These are phyloP conservation scores for Mytilinidion resinicola DNA, from an alignment of 495 filamentous ascomycete genomes.

Conservation along the genomic window DNA sequence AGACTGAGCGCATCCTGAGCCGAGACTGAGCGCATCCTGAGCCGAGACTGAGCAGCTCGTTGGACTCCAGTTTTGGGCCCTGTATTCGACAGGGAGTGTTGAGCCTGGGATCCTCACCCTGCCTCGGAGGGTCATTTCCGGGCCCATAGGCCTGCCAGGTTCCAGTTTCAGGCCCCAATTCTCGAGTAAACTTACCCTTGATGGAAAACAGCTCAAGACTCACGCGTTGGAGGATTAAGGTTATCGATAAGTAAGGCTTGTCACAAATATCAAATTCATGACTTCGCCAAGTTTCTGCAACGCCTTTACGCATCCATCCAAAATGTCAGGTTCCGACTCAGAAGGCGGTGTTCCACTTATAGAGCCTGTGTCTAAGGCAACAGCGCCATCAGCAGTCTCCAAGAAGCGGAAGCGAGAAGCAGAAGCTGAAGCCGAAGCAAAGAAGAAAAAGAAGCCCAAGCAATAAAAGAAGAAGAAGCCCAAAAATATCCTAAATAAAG, in stretches of 20 bases:
- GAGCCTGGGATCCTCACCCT: no score
- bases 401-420: slow-evolving; percentile 34
- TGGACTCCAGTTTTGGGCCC: no score
- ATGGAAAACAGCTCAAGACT: no score
- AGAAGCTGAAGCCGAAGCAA: slow-evolving; percentile 13
- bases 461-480: slow-evolving; percentile 52
- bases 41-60: no score
- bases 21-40: no score
- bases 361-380: slow-evolving; percentile 11
- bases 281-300: background rate
- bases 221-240: background rate
- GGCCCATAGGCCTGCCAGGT: no score
- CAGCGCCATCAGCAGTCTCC: background rate
- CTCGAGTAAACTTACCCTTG: no score
- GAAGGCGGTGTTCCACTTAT: slow-evolving; percentile 28
- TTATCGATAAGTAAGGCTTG: slow-evolving; percentile 3
- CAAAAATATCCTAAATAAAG: slow-evolving; percentile 48
- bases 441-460: slow-evolving; percentile 40
- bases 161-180: no score
- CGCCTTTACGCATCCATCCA: background rate
- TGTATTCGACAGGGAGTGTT: no score
- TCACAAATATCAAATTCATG: slow-evolving; percentile 3
- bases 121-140: no score
- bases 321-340: slow-evolving; percentile 33
- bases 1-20: no score